Evolutionary conservation across 2,329 filamentous ascomycete genomes (phyloP), one percentile per base, ranked within the genome.

Genomic region (Thyridium curvatum): DNA sequence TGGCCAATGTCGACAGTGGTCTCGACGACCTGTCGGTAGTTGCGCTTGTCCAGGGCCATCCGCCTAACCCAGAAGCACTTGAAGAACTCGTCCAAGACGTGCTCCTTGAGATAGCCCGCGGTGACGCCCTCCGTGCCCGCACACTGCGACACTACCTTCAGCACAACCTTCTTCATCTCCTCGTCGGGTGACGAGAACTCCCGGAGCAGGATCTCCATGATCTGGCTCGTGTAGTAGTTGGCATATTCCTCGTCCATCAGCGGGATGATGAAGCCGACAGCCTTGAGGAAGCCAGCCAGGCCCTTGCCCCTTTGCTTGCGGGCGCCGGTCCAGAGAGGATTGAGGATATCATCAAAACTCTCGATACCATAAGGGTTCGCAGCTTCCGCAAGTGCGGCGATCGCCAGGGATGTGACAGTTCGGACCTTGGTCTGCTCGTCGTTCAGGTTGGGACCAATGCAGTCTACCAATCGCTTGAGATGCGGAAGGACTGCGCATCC

Each of bases 161-260:
- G 69, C 8, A 98, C 93, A 1, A 98, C 93, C 69, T 98, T 98
- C 68, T 97, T 98, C 93, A 98, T 98, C 64, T 98, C 93, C 62
- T 98, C 93, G 49, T 98, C 93, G 0, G 93, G 93, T 1, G 91
- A 96, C 7, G 89, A 86, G 55, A 98, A 98, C 58, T 98, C 93
- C 53, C 93, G 82, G 21, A 97, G 78, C 12, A 98, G 69, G 53
- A 97, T 97, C 62, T 97, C 93, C 91, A 98, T 97, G 54, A 98
- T 96, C 62, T 98, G 90, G 50, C 82, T 87, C 8, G 93, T 97
- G 57, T 98, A 98, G 67, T 98, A 98, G 60, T 96, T 97, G 64
- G 93, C 91, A 60, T 96, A 97, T 58, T 98, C 93, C 64, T 98
- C 93, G 66, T 98, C 93, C 93, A 98, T 98, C 38, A 98, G 77